Base-by-base conservation (phyloP, 139 green algal species). In the Chlamydomonas sphaeroides region DNA sequence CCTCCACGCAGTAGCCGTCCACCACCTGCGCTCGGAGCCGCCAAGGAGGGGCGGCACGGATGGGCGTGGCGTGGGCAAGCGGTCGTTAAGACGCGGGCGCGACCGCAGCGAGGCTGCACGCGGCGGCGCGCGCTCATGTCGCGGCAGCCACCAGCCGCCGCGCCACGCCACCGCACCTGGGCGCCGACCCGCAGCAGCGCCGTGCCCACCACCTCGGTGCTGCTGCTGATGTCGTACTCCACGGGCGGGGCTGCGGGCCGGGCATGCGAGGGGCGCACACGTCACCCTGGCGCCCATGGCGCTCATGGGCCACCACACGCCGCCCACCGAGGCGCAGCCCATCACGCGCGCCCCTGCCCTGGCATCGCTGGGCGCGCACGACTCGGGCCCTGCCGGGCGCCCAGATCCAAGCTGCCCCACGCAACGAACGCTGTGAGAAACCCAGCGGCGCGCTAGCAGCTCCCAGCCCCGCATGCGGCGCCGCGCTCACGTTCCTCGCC, bases 151-250 rank as follows among this genome's bases (percentile, higher is more conserved):
- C n/a, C n/a, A n/a, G n/a, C n/a, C n/a, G n/a, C n/a, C n/a, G n/a
- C n/a, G n/a, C n/a, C n/a, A n/a, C 45, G 14, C 45, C 45, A 14
- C 23, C 56, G 25, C 35, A 70, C 35, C 26, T 45, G 21, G 11
- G 15, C 49, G 21, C 63, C 65, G 7, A 35, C 63, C 5, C 49
- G 48, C 33, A 84, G 65, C 14, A 76, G 5, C 2, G 65, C 65
- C 20, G 41, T 74, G 35, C 77, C 65, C 15, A 75, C 2, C 33
- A 67, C 48, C 65, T 84, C 65, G 17, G 63, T 74, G 17, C 14
- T 56, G 48, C 35, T 45, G n/a, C 28, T 57, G 35, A 84, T 53
- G 51, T 84, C 65, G 65, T 76, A 84, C 65, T 84, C 49, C 0
- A 75, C 35, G 17, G 65, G 65, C 10, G 77, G 61, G 28, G 77